Base-by-base conservation (phyloP, 129 eudicot genomes). In the Sambucus nigra region DNA sequence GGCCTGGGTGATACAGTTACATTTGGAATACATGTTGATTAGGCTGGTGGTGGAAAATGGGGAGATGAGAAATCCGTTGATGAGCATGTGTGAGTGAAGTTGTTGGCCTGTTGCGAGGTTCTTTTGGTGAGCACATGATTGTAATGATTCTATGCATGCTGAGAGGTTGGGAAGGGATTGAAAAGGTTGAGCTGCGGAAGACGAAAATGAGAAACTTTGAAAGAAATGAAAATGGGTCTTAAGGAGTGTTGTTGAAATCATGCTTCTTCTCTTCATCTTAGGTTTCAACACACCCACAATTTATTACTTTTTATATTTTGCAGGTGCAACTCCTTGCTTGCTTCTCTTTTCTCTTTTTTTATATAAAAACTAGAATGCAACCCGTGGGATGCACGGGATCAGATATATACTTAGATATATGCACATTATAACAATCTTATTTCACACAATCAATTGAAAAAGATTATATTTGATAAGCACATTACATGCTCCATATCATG, bases 11-110 rank as follows among this genome's bases (percentile, higher is more conserved):
- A 88, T 77, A 59, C 17, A 32, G 69, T 72, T 63, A 67, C 96
- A 80, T 54, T 88, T 83, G 57, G 91, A 88, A 69, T 88, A 88
- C 94, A 88, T 80, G 71, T 80, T 83, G 57, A 83, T 80, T 33
- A 88, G 87, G 78, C 94, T 80, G 19, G 97, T 88, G 44, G 80
- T 54, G 23, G 94, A 59, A 23, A 51, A 28, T 4, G 87, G 94
- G 35, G 91, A 77, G 40, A 26, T 25, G 13, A 88, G 54, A 52
- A 80, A 69, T 29, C 81, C 83, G 47, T 47, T 57, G n/a, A 32
- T 50, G 52, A 84, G 61, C 86, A 88, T 80, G 72, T 50, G 60
- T 7, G 87, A 57, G 63, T 88, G 94, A 44, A 80, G 59, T 16
- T 65, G 63, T 73, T 72, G 68, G 38, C 92, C 97, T 52, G 61